These are phyloP conservation scores for Ogataea salicorniae DNA, from an alignment of 805 yeast genomes.

Conservation along the genomic window DNA sequence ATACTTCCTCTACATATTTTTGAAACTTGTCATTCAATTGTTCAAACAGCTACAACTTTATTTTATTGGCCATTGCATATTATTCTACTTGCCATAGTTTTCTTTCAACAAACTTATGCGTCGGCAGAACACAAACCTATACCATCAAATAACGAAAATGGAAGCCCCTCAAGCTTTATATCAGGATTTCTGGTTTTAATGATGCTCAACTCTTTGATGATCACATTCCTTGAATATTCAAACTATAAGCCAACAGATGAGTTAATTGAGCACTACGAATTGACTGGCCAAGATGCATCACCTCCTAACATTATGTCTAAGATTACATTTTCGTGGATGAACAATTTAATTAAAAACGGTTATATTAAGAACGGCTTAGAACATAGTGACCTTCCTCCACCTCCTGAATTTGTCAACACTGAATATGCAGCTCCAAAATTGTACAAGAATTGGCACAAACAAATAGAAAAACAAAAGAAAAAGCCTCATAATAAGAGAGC, in stretches of 20 bases:
- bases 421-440: constrained; percentile 28
- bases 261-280: constrained; percentile 31
- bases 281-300: constrained; percentile 22
- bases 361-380: constrained; percentile 29
- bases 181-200: constrained; percentile 25
- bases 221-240: constrained; percentile 37
- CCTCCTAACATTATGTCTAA: constrained; percentile 63
- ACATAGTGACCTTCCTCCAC: constrained; percentile 38
- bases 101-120: constrained; percentile 30
- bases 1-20: constrained; percentile 39
- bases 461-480: constrained; percentile 18
- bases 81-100: constrained; percentile 8
- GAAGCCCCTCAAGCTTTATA: constrained; percentile 2
- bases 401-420: constrained; percentile 35
- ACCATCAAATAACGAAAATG: constrained; percentile 1
- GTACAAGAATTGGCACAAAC: constrained; percentile 31
- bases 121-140: constrained; percentile 7
- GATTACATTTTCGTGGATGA: constrained; percentile 89
- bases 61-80: constrained; percentile 36
- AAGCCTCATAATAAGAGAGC: constrained; percentile 11
- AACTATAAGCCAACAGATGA: constrained; percentile 35
- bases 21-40: constrained; percentile 37
- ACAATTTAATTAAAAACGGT: constrained; percentile 74
- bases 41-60: constrained; percentile 35
- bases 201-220: constrained; percentile 26